phyloP scores from a whole-genome alignment of 441 rosid species.

The Populus hybrid region DNA sequence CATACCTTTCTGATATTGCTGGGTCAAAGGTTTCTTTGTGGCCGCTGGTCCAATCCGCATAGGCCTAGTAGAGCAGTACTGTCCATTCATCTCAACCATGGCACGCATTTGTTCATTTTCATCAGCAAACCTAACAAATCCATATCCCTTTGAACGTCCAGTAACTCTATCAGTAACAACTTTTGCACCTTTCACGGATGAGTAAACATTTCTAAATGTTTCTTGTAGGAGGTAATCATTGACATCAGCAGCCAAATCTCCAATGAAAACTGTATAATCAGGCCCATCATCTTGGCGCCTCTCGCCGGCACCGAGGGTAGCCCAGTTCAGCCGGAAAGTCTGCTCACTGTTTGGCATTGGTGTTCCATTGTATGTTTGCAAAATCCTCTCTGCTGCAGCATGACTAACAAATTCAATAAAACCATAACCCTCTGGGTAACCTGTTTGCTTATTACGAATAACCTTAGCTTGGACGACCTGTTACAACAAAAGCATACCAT shows the following conservation, averaged over 20 bases:
- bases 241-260: slow-evolving; percentile 92
- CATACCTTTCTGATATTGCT: slow-evolving; percentile 71
- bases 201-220: slow-evolving; percentile 59
- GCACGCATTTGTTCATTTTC: slow-evolving; percentile 79
- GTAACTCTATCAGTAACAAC: slow-evolving; percentile 86
- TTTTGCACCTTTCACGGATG: slow-evolving; percentile 84
- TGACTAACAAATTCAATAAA: slow-evolving; percentile 72
- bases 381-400: slow-evolving; percentile 68
- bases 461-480: slow-evolving; percentile 75
- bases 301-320: slow-evolving; percentile 85
- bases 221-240: slow-evolving; percentile 70
- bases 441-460: slow-evolving; percentile 73
- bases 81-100: slow-evolving; percentile 93
- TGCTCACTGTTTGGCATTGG: slow-evolving; percentile 76
- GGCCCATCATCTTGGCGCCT: slow-evolving; percentile 81
- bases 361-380: slow-evolving; percentile 74
- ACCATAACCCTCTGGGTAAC: slow-evolving; percentile 78
- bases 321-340: slow-evolving; percentile 85
- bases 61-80: slow-evolving; percentile 74
- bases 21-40: slow-evolving; percentile 64
- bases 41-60: slow-evolving; percentile 97
- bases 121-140: slow-evolving; percentile 87
- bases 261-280: slow-evolving; percentile 80
- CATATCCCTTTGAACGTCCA: slow-evolving; percentile 95
- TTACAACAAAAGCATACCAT: not conserved